Evolutionary conservation across 1,139 yeast species (phyloP).

Genomic region (Meyerozyma smithsonii): DNA sequence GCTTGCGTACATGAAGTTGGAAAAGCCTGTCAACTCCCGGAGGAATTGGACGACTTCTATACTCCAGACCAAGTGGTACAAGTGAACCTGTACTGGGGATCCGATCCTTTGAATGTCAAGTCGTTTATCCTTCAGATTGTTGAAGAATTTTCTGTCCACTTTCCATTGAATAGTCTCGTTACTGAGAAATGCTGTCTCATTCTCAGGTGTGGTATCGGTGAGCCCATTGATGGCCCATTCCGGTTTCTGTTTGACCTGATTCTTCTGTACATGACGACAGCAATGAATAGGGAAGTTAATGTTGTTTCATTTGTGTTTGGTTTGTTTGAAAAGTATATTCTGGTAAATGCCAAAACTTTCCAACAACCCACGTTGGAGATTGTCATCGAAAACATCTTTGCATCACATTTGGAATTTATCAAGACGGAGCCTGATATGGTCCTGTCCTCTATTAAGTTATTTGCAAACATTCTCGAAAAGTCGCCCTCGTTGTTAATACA

Average conservation of each 20-base stretch:
- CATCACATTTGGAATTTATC: constrained; percentile 28
- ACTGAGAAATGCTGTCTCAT: constrained; percentile 56
- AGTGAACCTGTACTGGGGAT: constrained; percentile 31
- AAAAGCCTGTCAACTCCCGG: constrained; percentile 59
- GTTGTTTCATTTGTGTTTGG: constrained; percentile 38
- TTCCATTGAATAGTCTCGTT: constrained; percentile 32
- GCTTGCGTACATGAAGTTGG: constrained; percentile 65
- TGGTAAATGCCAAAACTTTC: constrained; percentile 26
- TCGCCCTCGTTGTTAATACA: constrained; percentile 47
- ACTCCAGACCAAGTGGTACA: constrained; percentile 20
- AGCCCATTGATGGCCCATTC: constrained; percentile 53
- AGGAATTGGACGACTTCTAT: constrained; percentile 44
- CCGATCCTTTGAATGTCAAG: constrained; percentile 42
- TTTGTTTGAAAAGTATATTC: constrained; percentile 37
- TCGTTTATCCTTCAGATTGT: constrained; percentile 35
- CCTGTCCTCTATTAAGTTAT: constrained; percentile 38
- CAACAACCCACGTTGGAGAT: constrained; percentile 23
- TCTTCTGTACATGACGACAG: constrained; percentile 40
- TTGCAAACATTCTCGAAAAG: constrained; percentile 42
- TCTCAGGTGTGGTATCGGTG: constrained; percentile 52
- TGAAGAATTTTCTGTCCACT: constrained; percentile 38
- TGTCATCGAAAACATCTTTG: constrained; percentile 26
- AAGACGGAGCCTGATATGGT: constrained; percentile 52
- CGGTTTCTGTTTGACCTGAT: constrained; percentile 45
- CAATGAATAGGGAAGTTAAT: constrained; percentile 26